Percentiles rank a stretch among this genome's conserved stretches.
Conservation (phyloP, 371 early-diverging fungal genomes). For the Actinomortierella wolfii region DNA sequence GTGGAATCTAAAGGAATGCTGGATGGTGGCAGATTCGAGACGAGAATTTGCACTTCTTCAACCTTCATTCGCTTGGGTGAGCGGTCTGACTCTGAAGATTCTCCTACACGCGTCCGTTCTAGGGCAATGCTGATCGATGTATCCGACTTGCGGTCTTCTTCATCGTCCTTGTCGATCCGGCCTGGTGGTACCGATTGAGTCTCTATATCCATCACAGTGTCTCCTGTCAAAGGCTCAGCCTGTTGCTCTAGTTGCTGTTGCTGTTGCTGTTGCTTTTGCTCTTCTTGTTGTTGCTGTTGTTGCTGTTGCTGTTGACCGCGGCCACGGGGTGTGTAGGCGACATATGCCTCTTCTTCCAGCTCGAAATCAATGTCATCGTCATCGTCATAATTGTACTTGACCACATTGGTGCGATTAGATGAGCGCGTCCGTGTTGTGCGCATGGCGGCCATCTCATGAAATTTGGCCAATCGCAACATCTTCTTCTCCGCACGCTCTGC, state of each 20-base stretch:
- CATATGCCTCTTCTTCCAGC: slow-evolving; percentile 11
- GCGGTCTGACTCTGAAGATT: background rate
- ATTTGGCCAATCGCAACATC: slow-evolving; percentile 20
- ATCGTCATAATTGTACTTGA: slow-evolving; percentile 36
- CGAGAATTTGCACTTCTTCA: too few relatives aligned
- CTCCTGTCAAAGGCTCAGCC: background rate
- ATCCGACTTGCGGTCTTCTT: slow-evolving; percentile 36
- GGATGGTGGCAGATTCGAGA: too few relatives aligned
- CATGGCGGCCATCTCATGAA: slow-evolving; percentile 37
- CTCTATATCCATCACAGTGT: background rate
- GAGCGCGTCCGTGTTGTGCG: slow-evolving; percentile 36
- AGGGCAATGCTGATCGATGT: slow-evolving; percentile 31
- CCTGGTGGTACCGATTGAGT: background rate
- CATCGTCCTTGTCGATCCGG: slow-evolving; percentile 10
- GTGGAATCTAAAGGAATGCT: background rate
- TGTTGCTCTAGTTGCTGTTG: slow-evolving; percentile 3
- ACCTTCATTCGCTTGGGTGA: too few relatives aligned
- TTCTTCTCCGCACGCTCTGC: slow-evolving; percentile 26
- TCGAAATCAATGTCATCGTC: slow-evolving; percentile 35
- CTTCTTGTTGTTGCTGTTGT: slow-evolving; percentile 8
- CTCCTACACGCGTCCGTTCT: slow-evolving; percentile 20
- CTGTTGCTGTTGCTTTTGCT: slow-evolving; percentile 8
- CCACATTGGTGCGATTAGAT: slow-evolving; percentile 27
- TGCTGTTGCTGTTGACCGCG: background rate
- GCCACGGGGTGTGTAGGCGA: background rate